phyloP scores from a whole-genome alignment of 2,329 filamentous ascomycete genomes.

The Mycosphaerella sp. region DNA sequence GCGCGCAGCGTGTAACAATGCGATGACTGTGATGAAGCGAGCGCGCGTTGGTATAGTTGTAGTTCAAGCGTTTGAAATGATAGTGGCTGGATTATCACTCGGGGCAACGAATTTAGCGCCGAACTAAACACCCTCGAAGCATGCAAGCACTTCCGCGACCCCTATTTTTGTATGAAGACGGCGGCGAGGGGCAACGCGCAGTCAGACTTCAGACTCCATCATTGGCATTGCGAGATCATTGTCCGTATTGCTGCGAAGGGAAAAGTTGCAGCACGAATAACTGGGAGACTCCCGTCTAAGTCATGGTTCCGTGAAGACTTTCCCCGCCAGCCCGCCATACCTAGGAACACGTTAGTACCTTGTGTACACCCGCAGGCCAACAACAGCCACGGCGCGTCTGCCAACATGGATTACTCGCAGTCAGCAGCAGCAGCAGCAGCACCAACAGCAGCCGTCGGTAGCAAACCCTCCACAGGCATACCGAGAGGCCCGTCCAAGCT shows the following conservation, averaged over 20 bases:
- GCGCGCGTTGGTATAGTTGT: not conserved
- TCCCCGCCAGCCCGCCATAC: not conserved
- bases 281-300: not conserved
- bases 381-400: no score
- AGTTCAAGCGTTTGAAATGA: not conserved
- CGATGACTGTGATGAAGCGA: not conserved
- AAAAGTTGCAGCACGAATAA: not conserved
- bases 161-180: not conserved
- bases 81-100: not conserved
- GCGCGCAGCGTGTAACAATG: not conserved
- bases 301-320: not conserved
- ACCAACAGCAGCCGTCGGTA: not conserved
- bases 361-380: no score
- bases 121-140: not conserved
- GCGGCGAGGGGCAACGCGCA: not conserved
- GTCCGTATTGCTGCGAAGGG: not conserved
- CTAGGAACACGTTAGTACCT: no score
- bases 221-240: not conserved
- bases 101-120: not conserved
- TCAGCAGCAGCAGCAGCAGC: not conserved
- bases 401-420: no score
- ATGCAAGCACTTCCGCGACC: not conserved
- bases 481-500: slow-evolving; percentile 7
- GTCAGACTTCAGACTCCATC: not conserved
- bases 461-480: slow-evolving; percentile 5